Evolutionary conservation across 1,284 basidiomycete genomes (phyloP).

Genomic region (Fomitopsis palustris): DNA sequence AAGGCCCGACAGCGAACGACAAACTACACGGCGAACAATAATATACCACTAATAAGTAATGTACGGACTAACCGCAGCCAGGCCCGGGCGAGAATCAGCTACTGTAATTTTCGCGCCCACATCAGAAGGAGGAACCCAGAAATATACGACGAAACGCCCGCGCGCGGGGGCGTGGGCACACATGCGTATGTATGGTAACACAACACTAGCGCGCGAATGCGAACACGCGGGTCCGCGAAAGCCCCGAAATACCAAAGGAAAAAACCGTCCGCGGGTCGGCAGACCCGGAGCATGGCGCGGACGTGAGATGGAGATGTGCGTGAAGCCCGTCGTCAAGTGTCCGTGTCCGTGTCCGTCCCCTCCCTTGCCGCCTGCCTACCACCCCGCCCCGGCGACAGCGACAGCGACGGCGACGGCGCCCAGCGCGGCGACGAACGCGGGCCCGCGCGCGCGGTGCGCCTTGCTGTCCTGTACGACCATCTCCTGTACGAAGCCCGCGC

Average conservation of each 20-base stretch:
- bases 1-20: not conserved
- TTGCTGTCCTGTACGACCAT: conserved; percentile 3
- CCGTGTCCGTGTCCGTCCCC: not conserved
- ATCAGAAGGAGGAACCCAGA: not conserved
- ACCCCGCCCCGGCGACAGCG: not conserved
- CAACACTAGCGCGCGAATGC: no score
- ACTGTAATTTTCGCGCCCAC: no score
- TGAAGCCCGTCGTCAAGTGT: not conserved
- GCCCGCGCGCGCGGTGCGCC: not conserved
- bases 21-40: not conserved
- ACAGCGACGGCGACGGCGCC: not conserved
- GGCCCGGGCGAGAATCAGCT: not conserved
- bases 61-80: not conserved
- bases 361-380: not conserved
- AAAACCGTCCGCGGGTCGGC: not conserved
- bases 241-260: not conserved
- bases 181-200: no score
- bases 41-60: not conserved
- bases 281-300: no score
- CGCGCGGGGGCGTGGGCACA: no score
- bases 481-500: conserved; percentile 28
- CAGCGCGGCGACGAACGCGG: not conserved
- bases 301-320: no score
- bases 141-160: not conserved
- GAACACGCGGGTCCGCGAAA: no score